Percentiles rank a stretch among this genome's conserved stretches.
Evolutionary conservation across 495 filamentous ascomycete genomes (phyloP).

Genomic region (Clohesyomyces aquaticus): DNA sequence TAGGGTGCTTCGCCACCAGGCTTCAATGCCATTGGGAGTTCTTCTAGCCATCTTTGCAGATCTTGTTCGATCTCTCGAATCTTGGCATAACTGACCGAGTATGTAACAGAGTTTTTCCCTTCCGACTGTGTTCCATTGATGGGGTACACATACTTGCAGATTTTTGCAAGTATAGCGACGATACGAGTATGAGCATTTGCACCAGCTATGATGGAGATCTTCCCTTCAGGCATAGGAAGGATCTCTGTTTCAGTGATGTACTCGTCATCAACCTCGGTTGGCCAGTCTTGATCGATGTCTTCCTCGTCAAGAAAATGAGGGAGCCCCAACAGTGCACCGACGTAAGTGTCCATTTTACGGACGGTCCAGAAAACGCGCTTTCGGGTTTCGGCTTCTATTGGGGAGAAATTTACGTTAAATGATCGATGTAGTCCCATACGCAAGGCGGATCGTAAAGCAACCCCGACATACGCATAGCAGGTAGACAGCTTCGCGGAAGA

Average conservation of each 20-base stretch:
- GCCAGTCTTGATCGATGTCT: slow-evolving; percentile 89
- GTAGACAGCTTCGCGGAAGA: slow-evolving; percentile 88
- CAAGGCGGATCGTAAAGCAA: slow-evolving; percentile 81
- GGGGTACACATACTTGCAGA: slow-evolving; percentile 88
- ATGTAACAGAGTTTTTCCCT: slow-evolving; percentile 58
- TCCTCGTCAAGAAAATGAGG: slow-evolving; percentile 83
- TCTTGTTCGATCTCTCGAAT: slow-evolving; percentile 91
- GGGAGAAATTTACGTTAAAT: slow-evolving; percentile 72
- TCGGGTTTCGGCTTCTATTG: slow-evolving; percentile 81
- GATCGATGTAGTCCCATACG: slow-evolving; percentile 88
- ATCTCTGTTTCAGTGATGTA: slow-evolving; percentile 82
- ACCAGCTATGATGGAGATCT: slow-evolving; percentile 74
- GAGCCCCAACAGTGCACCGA: slow-evolving; percentile 84
- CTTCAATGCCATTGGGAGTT: slow-evolving; percentile 71
- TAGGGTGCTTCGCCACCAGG: slow-evolving; percentile 74
- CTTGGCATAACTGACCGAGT: slow-evolving; percentile 84
- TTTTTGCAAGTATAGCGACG: slow-evolving; percentile 77
- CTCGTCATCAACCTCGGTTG: slow-evolving; percentile 85
- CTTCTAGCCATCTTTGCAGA: slow-evolving; percentile 80
- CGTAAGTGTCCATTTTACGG: slow-evolving; percentile 92
- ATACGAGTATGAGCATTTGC: slow-evolving; percentile 84
- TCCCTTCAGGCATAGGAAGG: slow-evolving; percentile 71
- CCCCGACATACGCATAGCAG: slow-evolving; percentile 91
- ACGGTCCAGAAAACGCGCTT: slow-evolving; percentile 89
- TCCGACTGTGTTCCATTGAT: slow-evolving; percentile 61